Base-by-base conservation (phyloP, 176 grass and related monocot genomes). In the Hsuehochloa calcarea region DNA sequence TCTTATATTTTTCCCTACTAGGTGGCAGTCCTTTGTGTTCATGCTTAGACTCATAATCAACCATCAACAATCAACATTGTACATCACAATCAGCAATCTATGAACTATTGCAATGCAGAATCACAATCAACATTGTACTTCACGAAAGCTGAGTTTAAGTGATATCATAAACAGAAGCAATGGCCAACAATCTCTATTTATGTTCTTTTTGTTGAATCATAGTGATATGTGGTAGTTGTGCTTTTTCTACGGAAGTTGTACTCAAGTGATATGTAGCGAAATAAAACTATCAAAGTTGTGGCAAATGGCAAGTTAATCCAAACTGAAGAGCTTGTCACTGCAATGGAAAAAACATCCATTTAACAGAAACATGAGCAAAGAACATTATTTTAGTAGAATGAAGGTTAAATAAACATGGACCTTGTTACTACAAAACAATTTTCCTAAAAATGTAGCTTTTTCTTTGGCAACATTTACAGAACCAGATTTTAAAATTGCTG, bases 281-380 rank as follows among this genome's bases (percentile, higher is more conserved):
- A 92, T 31, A 92, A 78, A 54, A 94, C 77, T 72, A 99, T 90
- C 78, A 96, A 72, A 70, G 91, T 85, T 31, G 90, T 82, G 15
- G 96, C 92, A 81, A 86, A 86, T 38, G 96, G 96, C 40, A 99
- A 68, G 81, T 99, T 99, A 85, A 96, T 89, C 93, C 93, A 99
- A 68, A 96, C 96, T 68, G 93, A 99, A 15, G 93, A 96, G 81
- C 96, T 99, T 38, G 96, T 99, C 79, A 99, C 96, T 99, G 93
- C 78, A 90, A 89, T 41, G 64, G 79, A 44, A 26, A 25, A n/a
- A n/a, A n/a, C 7, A 11, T 27, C 17, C 26, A 16, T 45, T 91
- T 69, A 64, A 65, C 43, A 37, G 11, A 20, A 22, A 69, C 65
- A 44, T 49, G 22, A 85, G 52, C 29, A 14, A 61, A 70, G 40